Evolutionary conservation across 2,329 filamentous ascomycete genomes (phyloP).

Genomic region (Atkinsonella hypoxylon): DNA sequence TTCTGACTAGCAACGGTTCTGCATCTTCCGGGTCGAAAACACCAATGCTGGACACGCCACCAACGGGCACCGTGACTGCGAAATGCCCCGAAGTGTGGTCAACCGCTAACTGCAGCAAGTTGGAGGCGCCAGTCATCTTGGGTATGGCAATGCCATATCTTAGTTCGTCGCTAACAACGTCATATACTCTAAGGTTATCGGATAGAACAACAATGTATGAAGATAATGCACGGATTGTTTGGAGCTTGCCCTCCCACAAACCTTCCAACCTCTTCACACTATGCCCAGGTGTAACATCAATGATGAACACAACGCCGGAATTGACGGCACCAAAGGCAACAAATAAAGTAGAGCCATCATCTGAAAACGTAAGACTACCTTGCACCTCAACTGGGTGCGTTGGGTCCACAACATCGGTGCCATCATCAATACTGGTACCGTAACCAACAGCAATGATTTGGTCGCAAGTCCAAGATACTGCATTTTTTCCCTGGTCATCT

Average conservation of each 20-base stretch:
- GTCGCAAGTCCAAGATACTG: constrained; percentile 66
- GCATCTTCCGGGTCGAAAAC: constrained; percentile 54
- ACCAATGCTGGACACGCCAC: constrained; percentile 41
- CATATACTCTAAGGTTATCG: constrained; percentile 63
- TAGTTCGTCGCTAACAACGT: constrained; percentile 68
- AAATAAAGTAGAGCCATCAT: constrained; percentile 75
- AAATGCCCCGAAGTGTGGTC: constrained; percentile 55
- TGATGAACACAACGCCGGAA: constrained; percentile 56
- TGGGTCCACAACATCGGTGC: constrained; percentile 15
- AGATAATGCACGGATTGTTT: constrained; percentile 58
- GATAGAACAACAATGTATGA: constrained; percentile 67
- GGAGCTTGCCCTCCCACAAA: constrained; percentile 52
- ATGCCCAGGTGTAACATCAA: constrained; percentile 58
- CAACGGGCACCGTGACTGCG: constrained; percentile 44
- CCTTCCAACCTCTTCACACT: constrained; percentile 56
- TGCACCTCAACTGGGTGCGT: constrained; percentile 27
- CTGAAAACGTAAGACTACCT: constrained; percentile 64
- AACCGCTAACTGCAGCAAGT: constrained; percentile 57
- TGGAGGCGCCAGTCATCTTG: constrained; percentile 23
- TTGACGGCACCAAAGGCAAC: constrained; percentile 45
- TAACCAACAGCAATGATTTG: constrained; percentile 44
- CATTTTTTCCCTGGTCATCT: constrained; percentile 41
- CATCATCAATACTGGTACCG: constrained; percentile 30
- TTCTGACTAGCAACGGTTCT: constrained; percentile 46
- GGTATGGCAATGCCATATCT: constrained; percentile 52